Evolutionary conservation across 225 moss, liverwort and hornwort genomes (phyloP), one percentile per base, ranked within the genome.

Genomic region (Bryum argenteum): DNA sequence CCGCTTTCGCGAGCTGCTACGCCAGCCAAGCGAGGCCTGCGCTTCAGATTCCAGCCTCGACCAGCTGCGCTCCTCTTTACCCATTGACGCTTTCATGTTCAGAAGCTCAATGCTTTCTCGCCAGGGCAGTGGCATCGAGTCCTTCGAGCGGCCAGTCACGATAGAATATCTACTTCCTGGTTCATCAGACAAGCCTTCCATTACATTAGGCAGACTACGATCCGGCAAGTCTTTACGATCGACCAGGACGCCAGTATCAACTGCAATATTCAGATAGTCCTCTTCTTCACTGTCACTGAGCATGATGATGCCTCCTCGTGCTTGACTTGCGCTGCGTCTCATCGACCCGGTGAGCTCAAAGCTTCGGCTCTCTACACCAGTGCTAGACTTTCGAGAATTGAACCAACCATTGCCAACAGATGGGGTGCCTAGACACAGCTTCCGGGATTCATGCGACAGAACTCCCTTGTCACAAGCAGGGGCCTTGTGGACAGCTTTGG

Each of bases 251-350:
- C 65, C 78, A 72, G 51, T 56, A 80, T 72, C 75, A 53, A 60
- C 66, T 45, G 52, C 64, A 24, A 66, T 58, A 41, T 79, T 71
- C 50, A 37, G 53, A 39, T 18, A 62, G 21, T 40, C 77, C 68
- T 84, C 87, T 41, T 81, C 79, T 47, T 88, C 87, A 63, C 87
- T 88, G 58, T 84, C 87, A 79, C 87, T 84, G 24, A 84, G 81
- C 67, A 62, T 55, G 63, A 87, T 81, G 57, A 81, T 65, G 4
- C 10, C 58, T 56, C 78, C 73, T 70, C 4, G 77, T 37, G 22
- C 72, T 50, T 39, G 67, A 60, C 60, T 82, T 37, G 69, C 67
- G 50, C 16, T 43, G 22, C 11, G 52, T 41, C 54, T 63, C 43
- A 37, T 47, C 11, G 45, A 56, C 63, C 38, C 68, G 44, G 63